These are phyloP conservation scores for Paramarasmius palmivorus DNA, from an alignment of 1,284 basidiomycete genomes.

Conservation along the genomic window DNA sequence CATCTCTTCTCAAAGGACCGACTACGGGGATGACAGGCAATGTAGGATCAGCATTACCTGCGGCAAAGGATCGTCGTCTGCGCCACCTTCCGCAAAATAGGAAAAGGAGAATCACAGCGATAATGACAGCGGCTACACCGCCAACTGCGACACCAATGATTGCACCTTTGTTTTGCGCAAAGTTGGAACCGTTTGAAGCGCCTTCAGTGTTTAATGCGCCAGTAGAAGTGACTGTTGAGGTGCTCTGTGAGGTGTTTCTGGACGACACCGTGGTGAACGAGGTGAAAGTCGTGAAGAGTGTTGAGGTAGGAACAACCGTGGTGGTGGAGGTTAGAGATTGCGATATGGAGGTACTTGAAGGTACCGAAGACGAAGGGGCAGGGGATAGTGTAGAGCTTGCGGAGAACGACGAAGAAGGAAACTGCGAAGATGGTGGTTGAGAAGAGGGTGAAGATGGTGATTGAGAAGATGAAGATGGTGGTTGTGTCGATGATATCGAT, in stretches of 20 bases:
- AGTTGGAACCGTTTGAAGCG: neutral
- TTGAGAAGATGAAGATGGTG: neutral
- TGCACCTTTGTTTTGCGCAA: conserved; percentile 6
- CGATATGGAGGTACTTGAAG: neutral
- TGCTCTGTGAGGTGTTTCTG: neutral
- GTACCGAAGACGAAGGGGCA: neutral
- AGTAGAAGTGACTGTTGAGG: neutral
- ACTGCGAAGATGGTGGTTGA: neutral
- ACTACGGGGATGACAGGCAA: too few relatives aligned
- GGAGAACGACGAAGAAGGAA: neutral
- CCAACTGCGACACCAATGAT: conserved; percentile 12
- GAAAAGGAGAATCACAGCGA: neutral
- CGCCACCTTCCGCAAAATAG: conserved; percentile 7
- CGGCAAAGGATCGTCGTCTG: too few relatives aligned
- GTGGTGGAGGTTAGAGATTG: neutral
- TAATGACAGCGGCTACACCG: conserved; percentile 3
- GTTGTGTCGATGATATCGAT: neutral
- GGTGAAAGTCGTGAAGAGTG: neutral
- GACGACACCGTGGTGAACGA: neutral
- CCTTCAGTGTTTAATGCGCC: neutral
- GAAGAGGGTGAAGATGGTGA: neutral
- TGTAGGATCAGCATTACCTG: too few relatives aligned
- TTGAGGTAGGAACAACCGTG: neutral
- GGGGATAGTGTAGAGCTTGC: neutral
- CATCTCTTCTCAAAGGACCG: neutral